phyloP scores from a whole-genome alignment of 1,284 basidiomycete genomes.

The Laetiporus sulphureus region DNA sequence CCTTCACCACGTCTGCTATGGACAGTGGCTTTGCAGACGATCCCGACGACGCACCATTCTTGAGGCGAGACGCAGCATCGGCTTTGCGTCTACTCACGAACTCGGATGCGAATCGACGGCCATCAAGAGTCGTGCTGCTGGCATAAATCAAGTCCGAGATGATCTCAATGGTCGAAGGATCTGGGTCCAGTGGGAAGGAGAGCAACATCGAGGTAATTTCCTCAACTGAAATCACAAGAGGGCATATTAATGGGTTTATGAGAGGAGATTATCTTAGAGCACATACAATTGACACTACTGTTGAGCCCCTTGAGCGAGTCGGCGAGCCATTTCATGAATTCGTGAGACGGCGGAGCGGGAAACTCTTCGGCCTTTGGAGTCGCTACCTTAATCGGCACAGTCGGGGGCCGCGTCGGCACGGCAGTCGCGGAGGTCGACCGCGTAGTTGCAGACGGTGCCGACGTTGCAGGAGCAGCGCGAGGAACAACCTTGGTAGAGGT shows the following conservation, averaged over 20 bases:
- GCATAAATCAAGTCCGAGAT: slow-evolving; percentile 92
- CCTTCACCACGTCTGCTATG: slow-evolving; percentile 85
- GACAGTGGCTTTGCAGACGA: slow-evolving; percentile 51
- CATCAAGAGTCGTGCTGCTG: slow-evolving; percentile 91
- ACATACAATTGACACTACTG: slow-evolving; percentile 71
- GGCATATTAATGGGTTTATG: slow-evolving; percentile 7
- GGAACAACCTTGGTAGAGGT: slow-evolving; percentile 19
- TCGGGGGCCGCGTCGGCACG: slow-evolving; percentile 21
- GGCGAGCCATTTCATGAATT: slow-evolving; percentile 91
- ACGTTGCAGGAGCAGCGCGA: slow-evolving; percentile 18
- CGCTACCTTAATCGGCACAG: slow-evolving; percentile 36
- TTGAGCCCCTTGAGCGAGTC: slow-evolving; percentile 87
- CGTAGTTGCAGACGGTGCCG: slow-evolving; percentile 22
- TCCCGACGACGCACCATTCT: slow-evolving; percentile 33
- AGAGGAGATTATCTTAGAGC: slow-evolving; percentile 8
- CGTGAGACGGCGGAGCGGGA: slow-evolving; percentile 65
- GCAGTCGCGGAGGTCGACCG: slow-evolving; percentile 28
- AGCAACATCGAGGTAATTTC: slow-evolving; percentile 91
- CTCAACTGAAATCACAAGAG: slow-evolving; percentile 53
- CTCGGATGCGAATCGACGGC: slow-evolving; percentile 88
- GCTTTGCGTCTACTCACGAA: slow-evolving; percentile 84
- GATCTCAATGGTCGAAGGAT: slow-evolving; percentile 76
- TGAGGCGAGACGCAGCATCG: slow-evolving; percentile 53
- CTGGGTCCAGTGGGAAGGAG: slow-evolving; percentile 86
- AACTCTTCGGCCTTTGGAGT: slow-evolving; percentile 50